Base-by-base conservation (phyloP, 2,329 filamentous ascomycete genomes). In the Colletotrichum sojae region DNA sequence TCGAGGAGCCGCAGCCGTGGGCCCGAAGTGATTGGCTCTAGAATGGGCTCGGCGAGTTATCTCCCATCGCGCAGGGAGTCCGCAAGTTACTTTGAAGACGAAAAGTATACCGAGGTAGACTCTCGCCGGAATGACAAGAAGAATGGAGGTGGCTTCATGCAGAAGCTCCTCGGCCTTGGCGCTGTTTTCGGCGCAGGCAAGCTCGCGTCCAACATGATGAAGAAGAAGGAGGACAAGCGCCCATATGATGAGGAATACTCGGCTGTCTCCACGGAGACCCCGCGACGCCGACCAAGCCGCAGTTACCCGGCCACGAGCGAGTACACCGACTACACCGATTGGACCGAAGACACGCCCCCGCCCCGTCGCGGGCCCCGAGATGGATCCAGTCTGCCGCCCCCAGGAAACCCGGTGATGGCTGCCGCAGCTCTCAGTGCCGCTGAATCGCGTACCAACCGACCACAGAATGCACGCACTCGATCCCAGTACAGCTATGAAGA, bases 131-230 rank as follows among this genome's bases (percentile, higher is more conserved):
- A 43, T 72, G 75, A 63, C 73, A 75, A 77, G 74, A 78, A 76
- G 66, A 78, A 82, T 45, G 82, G 83, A 4, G 86, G 87, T 18
- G 89, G 90, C 9, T 85, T 92, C 73, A 86, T 89, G 77, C 87
- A 87, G 74, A 88, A 86, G 60, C 69, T 94, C 2, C 78, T 91
- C 15, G 86, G 87, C 53, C 82, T 88, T 22, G 90, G 89, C 15
- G 91, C 89, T 0, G 82, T 87, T 5, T 77, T 91, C 2, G 92
- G 91, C 18, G 90, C 87, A 8, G 89, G 87, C 18, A 88, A 88
- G 36, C 79, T 94, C 16, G 84, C 88, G 3, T 90, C 89, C 69
- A 88, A 84, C 52, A 82, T 89, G 57, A 86, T 87, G 75, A 87
- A 88, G 70, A 83, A 86, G 64, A 84, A 85, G 62, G 81, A 86